Conservation (phyloP, 345 rosid species). For the Jatropha curcas region DNA sequence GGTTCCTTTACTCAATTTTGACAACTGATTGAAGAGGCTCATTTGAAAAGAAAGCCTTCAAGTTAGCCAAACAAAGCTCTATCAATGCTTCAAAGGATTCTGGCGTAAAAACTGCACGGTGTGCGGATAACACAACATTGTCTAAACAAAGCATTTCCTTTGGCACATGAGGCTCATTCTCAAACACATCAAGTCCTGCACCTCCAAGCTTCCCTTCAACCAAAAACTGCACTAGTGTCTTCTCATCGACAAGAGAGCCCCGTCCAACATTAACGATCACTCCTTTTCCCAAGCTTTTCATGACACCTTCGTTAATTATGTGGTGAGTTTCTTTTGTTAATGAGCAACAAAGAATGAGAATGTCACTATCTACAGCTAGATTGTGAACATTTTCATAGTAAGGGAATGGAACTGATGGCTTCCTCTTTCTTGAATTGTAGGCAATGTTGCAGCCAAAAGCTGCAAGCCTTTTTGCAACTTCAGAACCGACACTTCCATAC, state of each 20-base stretch:
- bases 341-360: slow-evolving; percentile 16
- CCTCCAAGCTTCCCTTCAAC: slow-evolving; percentile 19
- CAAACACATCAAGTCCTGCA: slow-evolving; percentile 33
- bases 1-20: not conserved
- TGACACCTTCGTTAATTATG: slow-evolving; percentile 12
- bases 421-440: slow-evolving; percentile 23
- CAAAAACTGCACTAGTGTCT: slow-evolving; percentile 22
- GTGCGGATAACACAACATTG: slow-evolving; percentile 29
- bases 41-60: slow-evolving; percentile 25
- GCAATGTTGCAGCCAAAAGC: slow-evolving; percentile 24
- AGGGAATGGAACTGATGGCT: slow-evolving; percentile 19
- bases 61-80: slow-evolving; percentile 7
- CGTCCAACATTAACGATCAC: slow-evolving; percentile 30
- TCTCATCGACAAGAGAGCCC: slow-evolving; percentile 22
- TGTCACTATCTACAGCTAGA: slow-evolving; percentile 16
- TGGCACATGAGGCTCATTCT: slow-evolving; percentile 26
- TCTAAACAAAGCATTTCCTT: slow-evolving; percentile 14
- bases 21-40: slow-evolving; percentile 17
- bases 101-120: slow-evolving; percentile 10
- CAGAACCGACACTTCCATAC: slow-evolving; percentile 19
- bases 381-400: slow-evolving; percentile 9
- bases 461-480: slow-evolving; percentile 20
- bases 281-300: slow-evolving; percentile 17
- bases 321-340: slow-evolving; percentile 18
- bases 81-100: slow-evolving; percentile 16